A percentile compares a stretch with the other conserved stretches of the same genome.
These are phyloP conservation scores for Ceratobasidium sp. DNA, from an alignment of 1,284 basidiomycete species.

Conservation along the genomic window DNA sequence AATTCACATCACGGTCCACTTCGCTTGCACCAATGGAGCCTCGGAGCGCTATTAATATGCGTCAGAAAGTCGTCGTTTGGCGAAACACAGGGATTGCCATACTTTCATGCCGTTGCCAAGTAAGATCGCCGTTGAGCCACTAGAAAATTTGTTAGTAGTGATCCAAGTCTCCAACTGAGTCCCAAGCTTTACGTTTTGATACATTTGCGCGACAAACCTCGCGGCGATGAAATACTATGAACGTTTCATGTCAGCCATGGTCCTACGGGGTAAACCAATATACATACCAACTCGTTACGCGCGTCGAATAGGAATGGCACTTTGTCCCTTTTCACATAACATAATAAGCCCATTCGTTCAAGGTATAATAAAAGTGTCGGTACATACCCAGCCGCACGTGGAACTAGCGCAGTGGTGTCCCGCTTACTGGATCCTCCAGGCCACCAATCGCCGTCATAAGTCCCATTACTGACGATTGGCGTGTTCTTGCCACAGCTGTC, in stretches of 20 bases:
- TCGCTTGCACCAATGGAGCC: neutral
- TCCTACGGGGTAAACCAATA: neutral
- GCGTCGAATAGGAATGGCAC: conserved; percentile 5
- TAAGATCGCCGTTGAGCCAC: neutral
- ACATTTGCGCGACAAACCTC: neutral
- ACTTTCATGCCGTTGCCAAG: no score
- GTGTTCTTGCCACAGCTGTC: neutral
- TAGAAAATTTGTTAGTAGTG: neutral
- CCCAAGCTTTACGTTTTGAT: neutral
- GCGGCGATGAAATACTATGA: neutral
- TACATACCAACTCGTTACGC: neutral
- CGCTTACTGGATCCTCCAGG: neutral
- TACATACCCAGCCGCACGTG: neutral
- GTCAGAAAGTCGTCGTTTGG: no score
- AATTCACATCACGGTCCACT: neutral
- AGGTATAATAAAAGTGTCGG: neutral
- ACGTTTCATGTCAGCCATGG: neutral
- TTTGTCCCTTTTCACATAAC: neutral
- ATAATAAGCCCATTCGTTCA: neutral
- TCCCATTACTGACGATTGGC: neutral
- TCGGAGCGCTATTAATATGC: neutral
- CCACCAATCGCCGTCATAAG: neutral
- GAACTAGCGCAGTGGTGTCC: neutral
- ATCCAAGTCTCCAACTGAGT: no score
- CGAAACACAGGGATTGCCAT: no score